These are phyloP conservation scores for Fonsecaea nubica DNA, from an alignment of 2,329 filamentous ascomycete species.

Conservation along the genomic window DNA sequence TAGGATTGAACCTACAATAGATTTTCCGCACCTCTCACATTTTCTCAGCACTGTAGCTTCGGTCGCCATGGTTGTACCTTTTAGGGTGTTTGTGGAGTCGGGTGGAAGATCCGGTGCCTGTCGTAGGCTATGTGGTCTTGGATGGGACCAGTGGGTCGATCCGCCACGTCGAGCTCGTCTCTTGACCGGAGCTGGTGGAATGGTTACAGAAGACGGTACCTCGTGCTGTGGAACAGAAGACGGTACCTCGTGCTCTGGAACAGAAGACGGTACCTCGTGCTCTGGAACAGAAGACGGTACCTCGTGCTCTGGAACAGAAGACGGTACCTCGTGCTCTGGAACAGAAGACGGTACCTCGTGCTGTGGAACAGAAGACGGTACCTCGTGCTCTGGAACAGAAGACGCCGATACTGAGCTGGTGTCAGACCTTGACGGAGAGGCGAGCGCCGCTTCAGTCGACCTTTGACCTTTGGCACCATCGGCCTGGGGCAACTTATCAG, in stretches of 20 bases:
- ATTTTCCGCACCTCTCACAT: neutral
- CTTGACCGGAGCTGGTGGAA: neutral
- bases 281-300: neutral
- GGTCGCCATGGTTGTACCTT: neutral
- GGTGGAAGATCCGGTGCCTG: neutral
- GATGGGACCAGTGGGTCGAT: neutral
- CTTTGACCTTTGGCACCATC: neutral
- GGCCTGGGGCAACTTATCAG: neutral
- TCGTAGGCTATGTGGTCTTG: neutral
- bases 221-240: neutral
- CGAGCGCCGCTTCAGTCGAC: neutral
- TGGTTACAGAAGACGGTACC: neutral
- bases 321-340: neutral
- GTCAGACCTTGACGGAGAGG: neutral
- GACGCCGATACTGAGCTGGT: neutral
- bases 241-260: neutral
- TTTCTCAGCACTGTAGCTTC: neutral
- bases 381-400: neutral
- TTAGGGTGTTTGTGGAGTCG: neutral
- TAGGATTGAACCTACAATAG: neutral
- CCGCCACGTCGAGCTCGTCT: neutral
- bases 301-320: neutral
- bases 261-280: no score
- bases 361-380: neutral
- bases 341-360: neutral